These are phyloP conservation scores for Euphorbia pulcherrima DNA, from an alignment of 345 rosid genomes.

Conservation along the genomic window DNA sequence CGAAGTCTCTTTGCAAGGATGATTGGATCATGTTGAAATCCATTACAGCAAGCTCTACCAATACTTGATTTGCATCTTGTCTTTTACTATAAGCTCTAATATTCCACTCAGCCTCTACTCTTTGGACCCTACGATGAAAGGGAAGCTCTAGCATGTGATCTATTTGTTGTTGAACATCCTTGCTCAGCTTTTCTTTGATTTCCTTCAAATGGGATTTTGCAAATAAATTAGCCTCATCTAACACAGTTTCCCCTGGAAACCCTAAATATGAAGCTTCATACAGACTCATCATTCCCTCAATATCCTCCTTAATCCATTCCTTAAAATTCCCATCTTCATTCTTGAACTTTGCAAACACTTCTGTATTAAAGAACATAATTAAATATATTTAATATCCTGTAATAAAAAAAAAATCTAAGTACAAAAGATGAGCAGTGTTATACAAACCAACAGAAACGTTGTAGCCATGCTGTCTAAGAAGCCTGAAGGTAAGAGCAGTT, in stretches of 20 bases:
- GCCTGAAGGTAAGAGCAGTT: conserved; percentile 23
- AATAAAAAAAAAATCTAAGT: too few relatives aligned
- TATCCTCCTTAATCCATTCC: conserved; percentile 3
- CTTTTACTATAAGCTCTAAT: conserved; percentile 13
- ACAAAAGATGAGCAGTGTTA: too few relatives aligned
- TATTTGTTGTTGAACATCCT: not conserved
- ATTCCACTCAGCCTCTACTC: conserved; percentile 22
- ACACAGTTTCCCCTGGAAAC: conserved; percentile 1
- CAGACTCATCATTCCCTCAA: conserved; percentile 25
- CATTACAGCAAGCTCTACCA: conserved; percentile 23
- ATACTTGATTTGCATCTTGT: not conserved
- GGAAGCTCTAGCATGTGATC: conserved; percentile 19
- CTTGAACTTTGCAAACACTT: conserved; percentile 24
- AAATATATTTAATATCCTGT: too few relatives aligned
- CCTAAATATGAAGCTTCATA: conserved; percentile 26
- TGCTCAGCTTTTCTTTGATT: not conserved
- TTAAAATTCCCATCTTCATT: conserved; percentile 20
- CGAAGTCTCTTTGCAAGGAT: conserved; percentile 18
- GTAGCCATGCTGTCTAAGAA: conserved; percentile 25
- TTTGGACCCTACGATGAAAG: too few relatives aligned
- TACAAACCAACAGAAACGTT: conserved; percentile 20
- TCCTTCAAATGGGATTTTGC: not conserved
- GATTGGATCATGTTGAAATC: conserved; percentile 25
- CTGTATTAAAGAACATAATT: not conserved
- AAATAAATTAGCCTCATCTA: conserved; percentile 8